Evolutionary conservation across 768 basidiomycete species (phyloP), one percentile per base, ranked within the genome.

Genomic region (Terana coerulea): DNA sequence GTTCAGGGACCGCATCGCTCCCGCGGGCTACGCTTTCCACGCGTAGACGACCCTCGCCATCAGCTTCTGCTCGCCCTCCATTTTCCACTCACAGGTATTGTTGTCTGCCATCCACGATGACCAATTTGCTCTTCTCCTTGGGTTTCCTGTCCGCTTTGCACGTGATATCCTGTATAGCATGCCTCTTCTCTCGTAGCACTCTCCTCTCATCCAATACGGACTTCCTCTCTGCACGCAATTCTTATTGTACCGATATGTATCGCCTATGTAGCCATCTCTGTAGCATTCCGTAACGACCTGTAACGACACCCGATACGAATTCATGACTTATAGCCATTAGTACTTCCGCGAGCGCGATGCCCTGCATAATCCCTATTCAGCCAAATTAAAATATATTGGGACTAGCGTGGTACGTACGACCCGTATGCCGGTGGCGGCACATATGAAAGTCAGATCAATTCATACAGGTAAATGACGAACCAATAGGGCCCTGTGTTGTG

Each of bases 251-350:
- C 49, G 12, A 50, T 47, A 46, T 48, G 46, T 53, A 46, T 47
- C 21, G 19, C 41, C 26, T 37, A 11, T 37, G 15, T 40, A 10
- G 17, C 29, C 15, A 12, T 47, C 31, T 42, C 30, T 47, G 50
- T 51, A 51, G 50, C 49, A 46, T 46, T 30, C n/a, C 30, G 24
- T 34, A 35, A 53, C 52, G 52, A 53, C 52, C 36, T 47, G 52
- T 53, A 53, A 53, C 52, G 52, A 47, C 37, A 3, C 45, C 45
- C 19, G 9, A 15, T 22, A 46, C 29, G 45, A 46, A 46, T 34
- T 29, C 12, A 19, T 21, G 22, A 34, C n/a, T 24, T 19, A 19
- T 33, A 30, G 21, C 45, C 31, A 19, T 33, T 17, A 21, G n/a
- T 40, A 9, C 25, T 4, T 14, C 17, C 15, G 45, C 30, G 3